Evolutionary conservation across 257 asterid genomes (phyloP).

Genomic region (Rauvolfia tetraphylla): DNA sequence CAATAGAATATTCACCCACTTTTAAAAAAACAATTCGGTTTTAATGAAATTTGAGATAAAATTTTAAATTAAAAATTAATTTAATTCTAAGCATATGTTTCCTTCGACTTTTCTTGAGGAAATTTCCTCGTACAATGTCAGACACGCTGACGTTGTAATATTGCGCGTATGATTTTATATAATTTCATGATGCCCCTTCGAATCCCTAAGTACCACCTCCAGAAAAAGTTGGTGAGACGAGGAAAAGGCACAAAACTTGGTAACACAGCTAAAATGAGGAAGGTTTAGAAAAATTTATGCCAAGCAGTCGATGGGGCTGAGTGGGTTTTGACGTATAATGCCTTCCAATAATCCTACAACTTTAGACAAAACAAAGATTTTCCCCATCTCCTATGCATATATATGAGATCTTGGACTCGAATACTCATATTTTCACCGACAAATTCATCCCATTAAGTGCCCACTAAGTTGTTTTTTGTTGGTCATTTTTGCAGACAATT

Average conservation of each 20-base stretch:
- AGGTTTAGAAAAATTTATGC: constrained; percentile 3
- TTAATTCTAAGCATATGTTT: too few relatives aligned
- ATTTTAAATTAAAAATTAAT: too few relatives aligned
- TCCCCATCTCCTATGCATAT: background rate
- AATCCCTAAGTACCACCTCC: background rate
- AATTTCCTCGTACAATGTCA: too few relatives aligned
- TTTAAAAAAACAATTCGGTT: too few relatives aligned
- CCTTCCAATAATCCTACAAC: constrained; percentile 10
- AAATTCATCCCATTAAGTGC: background rate
- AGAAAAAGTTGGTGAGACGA: background rate
- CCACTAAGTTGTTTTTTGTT: background rate
- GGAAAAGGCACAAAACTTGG: background rate
- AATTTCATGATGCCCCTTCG: constrained; percentile 1
- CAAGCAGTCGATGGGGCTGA: background rate
- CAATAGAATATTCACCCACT: too few relatives aligned
- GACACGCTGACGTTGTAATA: too few relatives aligned
- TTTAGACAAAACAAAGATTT: constrained; percentile 5
- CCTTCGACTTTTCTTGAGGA: too few relatives aligned
- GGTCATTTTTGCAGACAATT: background rate
- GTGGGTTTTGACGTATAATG: constrained; percentile 14
- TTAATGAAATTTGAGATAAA: too few relatives aligned
- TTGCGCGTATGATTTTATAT: background rate
- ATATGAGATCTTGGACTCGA: background rate
- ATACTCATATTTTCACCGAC: background rate
- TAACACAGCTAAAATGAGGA: background rate